Conservation (phyloP, 306 rosid species). For the Quercus cerris region DNA sequence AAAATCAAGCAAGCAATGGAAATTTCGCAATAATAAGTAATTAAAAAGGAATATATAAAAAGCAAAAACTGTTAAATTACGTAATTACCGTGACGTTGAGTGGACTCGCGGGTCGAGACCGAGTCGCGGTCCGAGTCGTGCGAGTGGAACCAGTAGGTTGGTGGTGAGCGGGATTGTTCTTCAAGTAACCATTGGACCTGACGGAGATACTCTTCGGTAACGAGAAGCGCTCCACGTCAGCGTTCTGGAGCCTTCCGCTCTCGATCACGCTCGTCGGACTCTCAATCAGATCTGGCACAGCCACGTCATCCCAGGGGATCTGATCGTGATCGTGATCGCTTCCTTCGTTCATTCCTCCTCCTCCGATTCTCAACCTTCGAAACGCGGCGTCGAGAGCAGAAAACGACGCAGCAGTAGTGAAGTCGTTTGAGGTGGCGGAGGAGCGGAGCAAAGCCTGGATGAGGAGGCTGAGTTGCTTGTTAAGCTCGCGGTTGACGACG, state of each 20-base stretch:
- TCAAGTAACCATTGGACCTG: conserved; percentile 78
- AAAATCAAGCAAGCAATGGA: no score
- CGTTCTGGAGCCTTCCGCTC: conserved; percentile 36
- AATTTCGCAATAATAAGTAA: no score
- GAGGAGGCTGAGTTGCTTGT: conserved; percentile 60
- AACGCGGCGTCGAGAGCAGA: conserved; percentile 14
- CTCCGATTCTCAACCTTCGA: conserved; percentile 3
- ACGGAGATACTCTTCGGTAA: conserved; percentile 96
- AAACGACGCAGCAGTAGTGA: conserved; percentile 10
- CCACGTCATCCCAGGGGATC: conserved; percentile 23
- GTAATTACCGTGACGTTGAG: conserved; percentile 57
- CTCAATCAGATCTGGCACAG: conserved; percentile 25
- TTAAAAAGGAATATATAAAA: no score
- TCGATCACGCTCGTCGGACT: conserved; percentile 68
- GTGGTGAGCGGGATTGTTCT: conserved; percentile 32
- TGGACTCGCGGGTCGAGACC: conserved; percentile 46
- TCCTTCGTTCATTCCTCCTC: no score
- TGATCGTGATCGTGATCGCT: neutral
- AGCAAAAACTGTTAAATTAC: neutral
- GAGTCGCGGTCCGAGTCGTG: conserved; percentile 37
- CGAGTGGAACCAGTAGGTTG: no score
- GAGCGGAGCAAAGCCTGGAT: conserved; percentile 49
- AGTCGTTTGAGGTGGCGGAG: neutral
- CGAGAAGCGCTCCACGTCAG: conserved; percentile 55
- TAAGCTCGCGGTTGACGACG: conserved; percentile 59